Evolutionary conservation across 305 asterid genomes (phyloP), one percentile per base, ranked within the genome.

Genomic region (Ilex paraguariensis): DNA sequence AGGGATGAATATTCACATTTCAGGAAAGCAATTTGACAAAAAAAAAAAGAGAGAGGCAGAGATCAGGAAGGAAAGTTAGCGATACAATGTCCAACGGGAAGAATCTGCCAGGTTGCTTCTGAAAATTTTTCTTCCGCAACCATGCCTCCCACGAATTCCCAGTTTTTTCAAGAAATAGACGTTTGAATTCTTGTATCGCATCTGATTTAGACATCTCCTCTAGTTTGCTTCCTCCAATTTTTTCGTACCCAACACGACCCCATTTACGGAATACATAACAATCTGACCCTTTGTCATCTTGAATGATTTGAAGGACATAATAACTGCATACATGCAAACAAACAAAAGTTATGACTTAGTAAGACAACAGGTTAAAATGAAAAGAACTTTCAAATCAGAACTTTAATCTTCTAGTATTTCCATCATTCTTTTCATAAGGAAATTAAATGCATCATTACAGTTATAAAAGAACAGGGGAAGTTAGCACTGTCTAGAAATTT

Each of bases 231-330:
- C 95, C 91, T 52, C 96, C 96, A 62, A 93, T 86, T 75, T 83
- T 93, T 65, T 93, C 99, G 57, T 73, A 90, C 63, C 97, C 99
- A 75, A 93, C 95, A 67, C 99, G 95, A 61, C 97, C 97, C 99
- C 97, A 93, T 78, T 93, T 93, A 42, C 97, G 97, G 61, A 90
- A 93, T 60, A 93, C 92, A 60, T 84, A 69, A 69, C 97, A 90
- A n/a, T 81, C 89, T 5, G 91, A 81, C 70, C 95, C 81, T 72
- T 84, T 84, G 77, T 93, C 99, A 36, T 93, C 95, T 90, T 93
- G 87, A 73, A 90, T 93, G 65, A 93, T 84, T 81, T 93, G 99
- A 68, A 93, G 95, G 61, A 93, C 78, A 70, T 90, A 93, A 77
- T 78, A 93, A 77, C 99, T 93, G 72, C 90, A 84, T 32, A 61